Evolutionary conservation across 1,284 basidiomycete species (phyloP), one percentile per base, ranked within the genome.

Genomic region (Chondrostereum purpureum): DNA sequence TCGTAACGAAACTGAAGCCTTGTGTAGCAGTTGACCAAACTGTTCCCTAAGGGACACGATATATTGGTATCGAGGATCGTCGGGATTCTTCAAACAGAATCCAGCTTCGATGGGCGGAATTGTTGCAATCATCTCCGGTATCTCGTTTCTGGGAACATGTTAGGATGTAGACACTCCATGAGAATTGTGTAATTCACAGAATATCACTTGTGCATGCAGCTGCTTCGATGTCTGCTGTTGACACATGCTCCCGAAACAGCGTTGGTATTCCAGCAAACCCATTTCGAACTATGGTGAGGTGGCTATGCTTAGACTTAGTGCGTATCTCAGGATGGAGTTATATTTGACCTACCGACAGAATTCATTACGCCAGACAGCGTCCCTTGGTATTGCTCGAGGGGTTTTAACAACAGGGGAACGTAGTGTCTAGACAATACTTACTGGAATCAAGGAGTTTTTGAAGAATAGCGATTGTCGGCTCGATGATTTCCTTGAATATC

Each of bases 361-460:
- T 55, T 94, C 88, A 62, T 92, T 94, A 19, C 85, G 77, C 92
- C 92, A 96, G 12, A 71, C 55, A 17, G 74, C 72, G 59, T 85
- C 78, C 13, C 77, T 70, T 11, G 59, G 50, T 33, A 70, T 56
- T 20, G 59, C 63, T 68, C 42, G 14, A 17, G 48, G 33, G 11
- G 20, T 37, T 43, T n/a, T n/a, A n/a, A n/a, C n/a, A n/a, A n/a
- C n/a, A n/a, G n/a, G n/a, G n/a, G n/a, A n/a, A n/a, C n/a, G n/a
- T n/a, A n/a, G n/a, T n/a, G n/a, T n/a, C n/a, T n/a, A n/a, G n/a
- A n/a, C 11, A 24, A 44, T 11, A 59, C 65, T 38, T 57, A 77
- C 81, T 72, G 35, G 73, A 68, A 23, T 73, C 64, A 11, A 90
- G 63, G 8, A 93, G 65, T 2, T 53, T 54, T 45, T 90, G 79